Base-by-base conservation (phyloP, 805 yeast species). In the Candida chilensis region DNA sequence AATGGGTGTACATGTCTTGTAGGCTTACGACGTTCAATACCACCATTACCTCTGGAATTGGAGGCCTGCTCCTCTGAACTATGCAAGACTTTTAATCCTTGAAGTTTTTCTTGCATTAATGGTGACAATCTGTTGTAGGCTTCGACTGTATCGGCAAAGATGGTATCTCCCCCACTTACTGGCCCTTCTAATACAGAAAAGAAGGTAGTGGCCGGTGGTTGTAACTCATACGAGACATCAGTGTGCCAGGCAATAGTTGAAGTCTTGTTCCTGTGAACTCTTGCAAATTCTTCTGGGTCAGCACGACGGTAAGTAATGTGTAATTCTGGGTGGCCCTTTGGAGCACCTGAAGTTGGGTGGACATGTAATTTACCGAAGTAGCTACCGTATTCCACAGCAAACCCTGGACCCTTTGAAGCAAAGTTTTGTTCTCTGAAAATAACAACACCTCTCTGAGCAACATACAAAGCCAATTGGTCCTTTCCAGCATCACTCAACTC, bases 291-390 rank as follows among this genome's bases (percentile, higher is more conserved):
- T 17, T 50, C 57, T 27, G 52, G 45, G 37, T 54, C 57, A 6
- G 70, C 60, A 37, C 68, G 51, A 41, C 81, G 62, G 50, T 71
- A 76, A 15, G 77, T 74, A 22, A 78, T 55, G 40, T 77, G 85
- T 37, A 79, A 64, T 36, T 76, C 76, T 4, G 82, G 78, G 37
- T 56, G 57, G 6, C 59, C 63, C 37, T 54, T 59, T 19, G 82
- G 87, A 11, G 82, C 76, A 15, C 87, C 86, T 7, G 82, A 73
- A 10, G 83, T 75, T 28, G 85, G 84, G 47, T 81, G 88, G 35
- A 78, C 65, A 51, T 81, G 87, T 36, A 74, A 63, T 20, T 75
- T 74, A 20, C 90, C 88, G 47, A n/a, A n/a, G n/a, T n/a, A n/a
- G n/a, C n/a, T n/a, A n/a, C n/a, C n/a, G n/a, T n/a, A n/a, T n/a